Base-by-base conservation (phyloP, 345 rosid genomes). In the Aquilaria yunnanensis region DNA sequence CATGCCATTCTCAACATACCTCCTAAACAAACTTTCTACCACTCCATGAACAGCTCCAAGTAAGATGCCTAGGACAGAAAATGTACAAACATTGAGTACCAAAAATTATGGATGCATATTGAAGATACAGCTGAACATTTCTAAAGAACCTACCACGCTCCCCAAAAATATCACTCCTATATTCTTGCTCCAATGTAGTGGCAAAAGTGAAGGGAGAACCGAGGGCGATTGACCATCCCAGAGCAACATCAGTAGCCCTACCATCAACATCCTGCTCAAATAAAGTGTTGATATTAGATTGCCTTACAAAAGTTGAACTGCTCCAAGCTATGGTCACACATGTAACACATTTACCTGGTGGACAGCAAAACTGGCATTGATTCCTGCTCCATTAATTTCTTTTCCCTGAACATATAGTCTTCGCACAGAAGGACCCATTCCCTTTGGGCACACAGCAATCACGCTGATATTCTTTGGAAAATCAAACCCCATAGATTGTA, bases 321-420 rank as follows among this genome's bases (percentile, higher is more conserved):
- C 23, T 43, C 37, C 14, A 30, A 3, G 16, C 53, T 3, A 9
- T 2, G 47, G 23, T 41, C 13, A 14, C 13, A 47, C 23, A 33
- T 52, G 53, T 53, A 54, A 32, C 33, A 9, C 5, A 37, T 4
- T 4, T 46, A 73, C 82, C 82, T 81, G 84, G 41, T 75, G 82
- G 60, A 89, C 96, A 23, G 82, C 94, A 70, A 92, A 87, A 77
- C 96, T 84, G 47, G 97, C 80, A 68, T 92, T 92, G 63, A 89
- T 92, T 77, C 98, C 96, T 56, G 94, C 97, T 75, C 97, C 98
- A 65, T 89, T 92, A 34, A 92, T 69, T 79, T 87, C 93, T 83
- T 85, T 89, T 31, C 97, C 93, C 70, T 89, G 94, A 57, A 92
- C 95, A 46, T 92, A 92, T 55, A 90, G 91, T 62, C 97, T 85